Evolutionary conservation across 495 filamentous ascomycete species (phyloP), one percentile per base, ranked within the genome.

Genomic region (Entonaema liquescens): DNA sequence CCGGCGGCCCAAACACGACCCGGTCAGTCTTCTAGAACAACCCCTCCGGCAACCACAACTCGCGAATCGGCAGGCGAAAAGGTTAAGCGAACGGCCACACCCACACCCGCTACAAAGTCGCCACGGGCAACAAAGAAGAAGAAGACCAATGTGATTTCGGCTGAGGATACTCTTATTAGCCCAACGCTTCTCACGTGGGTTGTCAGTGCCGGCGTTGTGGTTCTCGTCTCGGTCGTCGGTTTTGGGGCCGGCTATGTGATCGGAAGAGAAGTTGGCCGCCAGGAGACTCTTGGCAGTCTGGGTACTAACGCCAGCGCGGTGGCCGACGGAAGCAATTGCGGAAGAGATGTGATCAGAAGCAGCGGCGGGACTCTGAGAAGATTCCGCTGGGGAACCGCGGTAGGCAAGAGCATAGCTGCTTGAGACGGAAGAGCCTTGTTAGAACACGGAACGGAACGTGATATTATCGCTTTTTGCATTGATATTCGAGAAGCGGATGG

Each of bases 211-310:
- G 95, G 95, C 0, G 94, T 97, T 4, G 92, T 99, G 6, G 92
- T 99, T 9, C 82, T 98, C 2, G 90, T 98, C 42, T 92, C 91
- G 2, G 95, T 95, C 1, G 89, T 98, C 55, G 94, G 93, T 63
- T 99, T 98, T 74, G 92, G 93, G 0, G 95, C 95, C 0, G 95
- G 95, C 0, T 98, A 97, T 74, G 92, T 92, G 11, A 87, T 97
- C 17, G 95, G 95, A 11, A 85, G 88, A 25, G 93, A 97, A 74
- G 91, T 93, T 1, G 93, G 93, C 0, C 84, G 88, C 29, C 81
- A 89, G 26, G 93, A 95, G 75, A 76, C 77, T 15, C 72, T 73
- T n/a, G 60, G 69, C 50, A 68, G 75, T 28, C 33, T 82, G 13
- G 79, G 81, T 23, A 70, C 70, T 11, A 81, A 85, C 9, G 82